Evolutionary conservation across 2,329 filamentous ascomycete genomes (phyloP).

Genomic region (Fusarium paranaense): DNA sequence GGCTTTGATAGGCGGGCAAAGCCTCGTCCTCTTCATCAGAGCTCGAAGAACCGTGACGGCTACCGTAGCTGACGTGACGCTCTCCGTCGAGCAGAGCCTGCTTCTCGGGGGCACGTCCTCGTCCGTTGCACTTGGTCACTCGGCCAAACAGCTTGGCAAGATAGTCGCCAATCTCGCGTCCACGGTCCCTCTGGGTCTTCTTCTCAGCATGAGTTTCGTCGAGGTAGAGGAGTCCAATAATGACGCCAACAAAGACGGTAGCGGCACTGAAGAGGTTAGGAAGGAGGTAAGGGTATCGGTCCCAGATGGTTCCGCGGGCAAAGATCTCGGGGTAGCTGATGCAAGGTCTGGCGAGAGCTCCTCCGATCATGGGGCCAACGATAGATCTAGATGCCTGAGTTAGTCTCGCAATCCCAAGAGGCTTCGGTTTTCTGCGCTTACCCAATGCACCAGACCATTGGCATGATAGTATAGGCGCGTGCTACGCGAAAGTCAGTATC

Average conservation of each 20-base stretch:
- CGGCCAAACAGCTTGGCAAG: slow-evolving; percentile 62
- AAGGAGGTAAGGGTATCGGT: slow-evolving; percentile 87
- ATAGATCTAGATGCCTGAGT: slow-evolving; percentile 73
- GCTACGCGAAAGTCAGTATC: slow-evolving; percentile 62
- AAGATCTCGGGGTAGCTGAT: slow-evolving; percentile 84
- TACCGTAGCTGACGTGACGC: slow-evolving; percentile 69
- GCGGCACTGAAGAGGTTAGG: slow-evolving; percentile 90
- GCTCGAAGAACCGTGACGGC: slow-evolving; percentile 15
- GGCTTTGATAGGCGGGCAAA: slow-evolving; percentile 76
- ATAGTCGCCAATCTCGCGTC: slow-evolving; percentile 80
- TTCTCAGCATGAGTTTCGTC: slow-evolving; percentile 93
- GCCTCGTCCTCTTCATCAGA: slow-evolving; percentile 61
- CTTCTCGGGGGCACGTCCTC: slow-evolving; percentile 63
- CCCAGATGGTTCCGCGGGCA: slow-evolving; percentile 79
- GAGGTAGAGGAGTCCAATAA: slow-evolving; percentile 85
- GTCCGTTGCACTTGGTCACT: slow-evolving; percentile 49
- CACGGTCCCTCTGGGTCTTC: slow-evolving; percentile 80
- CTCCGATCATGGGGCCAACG: slow-evolving; percentile 90
- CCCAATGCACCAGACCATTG: slow-evolving; percentile 97
- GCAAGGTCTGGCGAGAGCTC: slow-evolving; percentile 88
- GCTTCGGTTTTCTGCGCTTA: slow-evolving; percentile 54
- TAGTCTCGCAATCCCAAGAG: slow-evolving; percentile 25
- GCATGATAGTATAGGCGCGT: slow-evolving; percentile 96
- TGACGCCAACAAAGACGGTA: slow-evolving; percentile 80
- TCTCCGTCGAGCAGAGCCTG: slow-evolving; percentile 73